Percentiles rank a stretch among this genome's conserved stretches.
phyloP scores from a whole-genome alignment of 129 eudicot species.

The Lactuca sativa region DNA sequence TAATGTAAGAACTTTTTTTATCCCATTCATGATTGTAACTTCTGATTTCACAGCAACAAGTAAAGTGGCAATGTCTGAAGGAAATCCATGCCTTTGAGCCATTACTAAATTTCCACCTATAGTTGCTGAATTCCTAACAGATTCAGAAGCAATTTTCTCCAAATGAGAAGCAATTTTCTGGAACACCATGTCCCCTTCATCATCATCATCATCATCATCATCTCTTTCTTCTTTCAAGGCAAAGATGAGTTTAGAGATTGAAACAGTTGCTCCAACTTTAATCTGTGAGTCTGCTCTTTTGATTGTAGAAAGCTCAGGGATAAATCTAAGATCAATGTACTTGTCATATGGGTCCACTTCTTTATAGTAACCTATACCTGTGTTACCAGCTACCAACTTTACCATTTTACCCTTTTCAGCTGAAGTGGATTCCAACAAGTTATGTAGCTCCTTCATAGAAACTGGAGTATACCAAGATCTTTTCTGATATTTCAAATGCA shows the following conservation, averaged over 20 bases:
- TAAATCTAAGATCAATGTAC: slow-evolving; percentile 70
- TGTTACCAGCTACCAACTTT: slow-evolving; percentile 79
- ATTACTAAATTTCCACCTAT: slow-evolving; percentile 92
- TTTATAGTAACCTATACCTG: slow-evolving; percentile 71
- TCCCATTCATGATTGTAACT: slow-evolving; percentile 48
- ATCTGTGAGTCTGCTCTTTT: slow-evolving; percentile 38
- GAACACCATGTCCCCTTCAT: slow-evolving; percentile 35
- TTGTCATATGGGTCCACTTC: slow-evolving; percentile 49
- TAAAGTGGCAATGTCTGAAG: slow-evolving; percentile 82
- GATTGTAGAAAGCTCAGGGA: slow-evolving; percentile 69
- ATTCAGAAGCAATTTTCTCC: slow-evolving; percentile 71
- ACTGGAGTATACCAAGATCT: slow-evolving; percentile 65
- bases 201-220: slow-evolving; percentile 16
- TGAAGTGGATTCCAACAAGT: slow-evolving; percentile 33
- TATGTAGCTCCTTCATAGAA: slow-evolving; percentile 58
- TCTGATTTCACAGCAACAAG: slow-evolving; percentile 69
- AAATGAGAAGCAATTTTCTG: slow-evolving; percentile 62
- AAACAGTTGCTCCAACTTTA: slow-evolving; percentile 74
- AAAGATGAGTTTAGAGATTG: slow-evolving; percentile 61
- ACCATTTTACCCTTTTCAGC: slow-evolving; percentile 30
- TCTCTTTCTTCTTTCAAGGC: slow-evolving; percentile 48
- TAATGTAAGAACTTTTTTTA: slow-evolving; percentile 42
- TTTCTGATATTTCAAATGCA: slow-evolving; percentile 36
- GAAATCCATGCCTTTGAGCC: slow-evolving; percentile 76
- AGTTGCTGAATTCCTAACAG: slow-evolving; percentile 74